Conservation (phyloP, 805 yeast species). For the Blastobotrys americana region DNA sequence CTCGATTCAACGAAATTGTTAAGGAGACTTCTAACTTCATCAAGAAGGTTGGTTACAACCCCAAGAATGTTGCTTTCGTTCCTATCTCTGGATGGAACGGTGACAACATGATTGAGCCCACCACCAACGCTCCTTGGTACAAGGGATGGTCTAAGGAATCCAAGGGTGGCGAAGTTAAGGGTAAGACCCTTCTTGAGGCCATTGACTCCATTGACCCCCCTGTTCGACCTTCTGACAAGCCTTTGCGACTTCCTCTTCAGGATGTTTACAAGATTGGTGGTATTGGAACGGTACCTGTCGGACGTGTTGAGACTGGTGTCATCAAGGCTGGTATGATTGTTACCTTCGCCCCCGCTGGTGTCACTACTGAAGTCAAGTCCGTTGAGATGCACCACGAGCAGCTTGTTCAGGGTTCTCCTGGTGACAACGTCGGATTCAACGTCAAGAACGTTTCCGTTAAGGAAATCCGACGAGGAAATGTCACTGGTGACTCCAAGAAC, state of each 20-base stretch:
- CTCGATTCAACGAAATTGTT: slow-evolving; percentile 69
- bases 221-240: slow-evolving; percentile 74
- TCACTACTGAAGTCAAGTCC: slow-evolving; percentile 84
- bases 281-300: slow-evolving; percentile 88
- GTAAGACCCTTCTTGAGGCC: slow-evolving; percentile 80
- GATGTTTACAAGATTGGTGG: slow-evolving; percentile 93
- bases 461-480: slow-evolving; percentile 91
- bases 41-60: slow-evolving; percentile 81
- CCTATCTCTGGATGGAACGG: slow-evolving; percentile 92
- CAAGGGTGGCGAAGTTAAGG: slow-evolving; percentile 62
- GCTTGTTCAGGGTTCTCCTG: slow-evolving; percentile 73
- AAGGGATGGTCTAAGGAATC: slow-evolving; percentile 79
- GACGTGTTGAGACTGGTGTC: slow-evolving; percentile 89
- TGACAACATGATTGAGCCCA: slow-evolving; percentile 85
- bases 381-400: slow-evolving; percentile 85
- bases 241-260: slow-evolving; percentile 83
- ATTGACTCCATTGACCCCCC: slow-evolving; percentile 80
- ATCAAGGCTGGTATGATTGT: slow-evolving; percentile 90
- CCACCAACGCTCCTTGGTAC: slow-evolving; percentile 81
- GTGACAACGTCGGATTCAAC: slow-evolving; percentile 89
- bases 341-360: slow-evolving; percentile 84
- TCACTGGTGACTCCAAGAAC: slow-evolving; percentile 82
- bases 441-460: slow-evolving; percentile 84
- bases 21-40: slow-evolving; percentile 74
- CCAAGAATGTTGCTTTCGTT: slow-evolving; percentile 76